Evolutionary conservation across 345 rosid genomes (phyloP).

Genomic region (Excoecaria cochinchinensis): DNA sequence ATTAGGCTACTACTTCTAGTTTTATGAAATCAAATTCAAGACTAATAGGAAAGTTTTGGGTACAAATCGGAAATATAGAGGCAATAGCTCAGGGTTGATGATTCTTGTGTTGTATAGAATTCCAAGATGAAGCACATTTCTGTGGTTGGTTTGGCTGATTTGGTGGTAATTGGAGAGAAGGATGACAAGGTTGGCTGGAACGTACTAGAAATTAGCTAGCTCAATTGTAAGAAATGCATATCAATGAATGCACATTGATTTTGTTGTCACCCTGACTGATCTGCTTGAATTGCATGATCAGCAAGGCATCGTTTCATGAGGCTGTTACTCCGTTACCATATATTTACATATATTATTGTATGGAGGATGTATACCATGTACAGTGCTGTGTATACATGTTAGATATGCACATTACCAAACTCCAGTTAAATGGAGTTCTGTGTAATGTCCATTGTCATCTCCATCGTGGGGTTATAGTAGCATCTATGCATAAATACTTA

Average conservation of each 20-base stretch:
- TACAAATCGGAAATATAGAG: background rate
- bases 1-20: background rate
- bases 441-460: background rate
- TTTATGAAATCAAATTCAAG: constrained; percentile 3
- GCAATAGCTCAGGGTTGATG: background rate
- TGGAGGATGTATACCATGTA: background rate
- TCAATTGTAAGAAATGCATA: background rate
- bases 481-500: background rate
- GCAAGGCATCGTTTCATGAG: background rate
- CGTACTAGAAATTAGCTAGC: background rate
- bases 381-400: background rate
- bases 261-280: background rate
- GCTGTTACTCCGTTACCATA: background rate
- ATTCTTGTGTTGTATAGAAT: background rate
- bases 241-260: background rate
- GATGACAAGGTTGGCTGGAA: background rate
- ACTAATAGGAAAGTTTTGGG: background rate
- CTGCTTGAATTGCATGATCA: background rate
- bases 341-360: background rate
- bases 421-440: background rate
- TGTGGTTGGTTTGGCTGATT: background rate
- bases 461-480: background rate
- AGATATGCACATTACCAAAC: background rate
- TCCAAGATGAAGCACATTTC: too few relatives aligned
- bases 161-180: background rate